Evolutionary conservation across 768 basidiomycete species (phyloP).

Genomic region (Floccularia luteovirens): DNA sequence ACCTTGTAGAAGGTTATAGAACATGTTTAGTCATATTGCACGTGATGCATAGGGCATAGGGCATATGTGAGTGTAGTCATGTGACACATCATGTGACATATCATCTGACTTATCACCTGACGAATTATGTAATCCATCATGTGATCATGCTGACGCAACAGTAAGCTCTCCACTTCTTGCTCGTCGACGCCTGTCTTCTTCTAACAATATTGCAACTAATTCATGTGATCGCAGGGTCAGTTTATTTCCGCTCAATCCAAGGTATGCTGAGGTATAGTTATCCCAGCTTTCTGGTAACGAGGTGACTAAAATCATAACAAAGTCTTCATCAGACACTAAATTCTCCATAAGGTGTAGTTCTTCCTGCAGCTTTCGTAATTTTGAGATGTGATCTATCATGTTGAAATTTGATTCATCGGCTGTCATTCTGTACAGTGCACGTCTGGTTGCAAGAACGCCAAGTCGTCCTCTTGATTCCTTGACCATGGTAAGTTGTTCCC

Average conservation of each 20-base stretch:
- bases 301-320: slow-evolving; percentile 19
- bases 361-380: slow-evolving; percentile 15
- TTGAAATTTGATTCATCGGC: slow-evolving; percentile 18
- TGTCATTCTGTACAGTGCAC: slow-evolving; percentile 11
- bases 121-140: no score
- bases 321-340: slow-evolving; percentile 17
- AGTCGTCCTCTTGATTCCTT: slow-evolving; percentile 17
- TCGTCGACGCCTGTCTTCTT: slow-evolving; percentile 11
- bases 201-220: slow-evolving; percentile 14
- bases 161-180: slow-evolving; percentile 2
- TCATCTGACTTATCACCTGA: no score
- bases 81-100: no score
- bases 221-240: slow-evolving; percentile 11
- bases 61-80: no score
- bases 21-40: no score
- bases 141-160: no score
- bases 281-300: slow-evolving; percentile 21
- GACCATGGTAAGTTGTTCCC: slow-evolving; percentile 15
- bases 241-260: slow-evolving; percentile 12
- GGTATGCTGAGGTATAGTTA: slow-evolving; percentile 14
- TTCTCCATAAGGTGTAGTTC: slow-evolving; percentile 16
- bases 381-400: slow-evolving; percentile 17
- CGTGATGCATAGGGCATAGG: no score
- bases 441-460: slow-evolving; percentile 13
- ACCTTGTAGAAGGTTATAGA: no score